Percentiles rank a stretch among this genome's conserved stretches.
Evolutionary conservation across 179 eudicot species (phyloP).

Genomic region (Gypsophila paniculata): DNA sequence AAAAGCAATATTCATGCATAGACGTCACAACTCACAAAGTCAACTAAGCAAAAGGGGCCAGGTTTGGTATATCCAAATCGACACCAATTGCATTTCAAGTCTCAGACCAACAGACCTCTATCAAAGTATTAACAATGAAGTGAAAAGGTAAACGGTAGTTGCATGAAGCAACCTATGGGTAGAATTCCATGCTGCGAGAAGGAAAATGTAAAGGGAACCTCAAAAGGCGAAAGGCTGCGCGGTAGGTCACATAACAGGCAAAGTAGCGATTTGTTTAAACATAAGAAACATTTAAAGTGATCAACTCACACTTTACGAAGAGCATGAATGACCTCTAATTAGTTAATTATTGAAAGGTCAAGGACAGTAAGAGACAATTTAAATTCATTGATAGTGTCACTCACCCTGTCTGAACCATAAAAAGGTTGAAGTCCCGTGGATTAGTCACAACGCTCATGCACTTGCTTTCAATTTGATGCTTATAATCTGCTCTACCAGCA

Average conservation of each 20-base stretch:
- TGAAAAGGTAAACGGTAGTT: background rate
- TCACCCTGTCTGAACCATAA: constrained; percentile 98
- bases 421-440: constrained; percentile 90
- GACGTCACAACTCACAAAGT: background rate
- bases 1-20: background rate
- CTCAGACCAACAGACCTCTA: background rate
- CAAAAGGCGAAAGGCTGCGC: too few species aligned
- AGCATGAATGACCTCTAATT: background rate
- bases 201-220: too few species aligned
- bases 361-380: background rate
- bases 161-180: background rate
- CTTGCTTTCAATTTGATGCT: constrained; percentile 85
- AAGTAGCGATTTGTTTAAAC: too few species aligned
- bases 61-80: background rate
- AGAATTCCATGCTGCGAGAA: too few species aligned
- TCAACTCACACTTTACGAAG: background rate
- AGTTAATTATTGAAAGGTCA: background rate
- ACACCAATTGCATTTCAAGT: background rate
- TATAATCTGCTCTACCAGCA: constrained; percentile 71
- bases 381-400: constrained; percentile 16
- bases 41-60: background rate
- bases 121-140: background rate
- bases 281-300: background rate
- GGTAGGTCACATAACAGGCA: too few species aligned
- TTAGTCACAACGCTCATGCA: constrained; percentile 96